These are phyloP conservation scores for Candida buenavistaensis DNA, from an alignment of 1,139 yeast species.

Conservation along the genomic window DNA sequence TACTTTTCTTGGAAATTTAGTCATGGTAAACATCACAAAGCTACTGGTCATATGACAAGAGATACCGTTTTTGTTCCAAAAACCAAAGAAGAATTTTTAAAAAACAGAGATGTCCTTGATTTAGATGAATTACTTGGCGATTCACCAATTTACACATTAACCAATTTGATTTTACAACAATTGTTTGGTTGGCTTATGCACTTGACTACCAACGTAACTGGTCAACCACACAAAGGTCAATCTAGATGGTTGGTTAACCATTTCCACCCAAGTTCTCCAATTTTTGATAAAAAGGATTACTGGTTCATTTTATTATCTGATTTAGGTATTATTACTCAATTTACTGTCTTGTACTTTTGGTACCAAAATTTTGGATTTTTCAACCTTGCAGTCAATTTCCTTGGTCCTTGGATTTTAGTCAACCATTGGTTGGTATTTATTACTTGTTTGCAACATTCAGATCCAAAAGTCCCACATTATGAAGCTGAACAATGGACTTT, in stretches of 20 bases:
- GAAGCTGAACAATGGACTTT: conserved; percentile 59
- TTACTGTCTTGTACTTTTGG: conserved; percentile 49
- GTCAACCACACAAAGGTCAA: conserved; percentile 45
- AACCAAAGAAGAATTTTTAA: conserved; percentile 46
- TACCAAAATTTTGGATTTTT: conserved; percentile 46
- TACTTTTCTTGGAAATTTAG: conserved; percentile 63
- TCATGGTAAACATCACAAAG: conserved; percentile 65
- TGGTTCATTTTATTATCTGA: conserved; percentile 54
- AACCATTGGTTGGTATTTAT: conserved; percentile 68
- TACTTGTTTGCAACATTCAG: conserved; percentile 62
- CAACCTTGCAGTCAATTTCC: conserved; percentile 51
- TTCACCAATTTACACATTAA: conserved; percentile 52
- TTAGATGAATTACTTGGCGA: conserved; percentile 54
- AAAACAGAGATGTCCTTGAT: conserved; percentile 24
- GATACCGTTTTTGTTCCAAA: conserved; percentile 64
- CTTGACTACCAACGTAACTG: conserved; percentile 52
- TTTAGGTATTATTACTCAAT: conserved; percentile 48
- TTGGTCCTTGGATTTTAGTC: conserved; percentile 55
- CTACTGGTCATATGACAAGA: conserved; percentile 60
- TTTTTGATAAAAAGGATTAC: conserved; percentile 55
- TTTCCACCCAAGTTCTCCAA: conserved; percentile 53
- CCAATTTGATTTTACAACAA: conserved; percentile 49
- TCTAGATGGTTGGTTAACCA: conserved; percentile 39
- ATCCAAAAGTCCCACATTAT: conserved; percentile 59
- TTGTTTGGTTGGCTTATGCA: conserved; percentile 54